A percentile compares a stretch with the other conserved stretches of the same genome.
These are phyloP conservation scores for Heliosperma pusillum DNA, from an alignment of 148 eudicot species.

Conservation along the genomic window DNA sequence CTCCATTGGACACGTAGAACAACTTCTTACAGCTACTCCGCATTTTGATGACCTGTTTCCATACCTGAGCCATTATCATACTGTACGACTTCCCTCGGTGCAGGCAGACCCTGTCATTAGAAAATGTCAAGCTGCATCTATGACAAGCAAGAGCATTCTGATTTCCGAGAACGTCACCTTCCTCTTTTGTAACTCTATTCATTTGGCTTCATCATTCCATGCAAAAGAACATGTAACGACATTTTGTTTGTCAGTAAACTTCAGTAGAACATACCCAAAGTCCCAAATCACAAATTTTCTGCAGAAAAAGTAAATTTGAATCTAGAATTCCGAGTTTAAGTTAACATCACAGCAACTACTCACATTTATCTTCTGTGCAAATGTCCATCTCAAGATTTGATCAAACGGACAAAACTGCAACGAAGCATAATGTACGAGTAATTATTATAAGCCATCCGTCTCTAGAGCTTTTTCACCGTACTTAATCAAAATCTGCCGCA, in stretches of 20 bases:
- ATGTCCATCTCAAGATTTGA: background rate
- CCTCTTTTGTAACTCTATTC: background rate
- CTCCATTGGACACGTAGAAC: too few relatives aligned
- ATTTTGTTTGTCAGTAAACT: background rate
- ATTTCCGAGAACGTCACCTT: background rate
- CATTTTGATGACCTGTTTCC: too few relatives aligned
- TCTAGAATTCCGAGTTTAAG: background rate
- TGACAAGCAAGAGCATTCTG: background rate
- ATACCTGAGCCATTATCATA: too few relatives aligned
- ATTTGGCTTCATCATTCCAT: too few relatives aligned
- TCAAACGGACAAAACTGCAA: background rate
- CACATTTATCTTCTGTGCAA: background rate
- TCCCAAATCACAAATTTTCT: background rate
- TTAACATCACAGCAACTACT: background rate
- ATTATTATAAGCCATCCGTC: background rate
- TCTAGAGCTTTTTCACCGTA: background rate
- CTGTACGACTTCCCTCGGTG: too few relatives aligned
- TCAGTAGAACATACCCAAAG: background rate
- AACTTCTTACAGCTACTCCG: too few relatives aligned
- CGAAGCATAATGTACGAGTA: background rate
- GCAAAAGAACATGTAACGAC: background rate
- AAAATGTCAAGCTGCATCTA: too few relatives aligned
- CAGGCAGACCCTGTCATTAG: too few relatives aligned
- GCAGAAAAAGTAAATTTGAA: background rate
- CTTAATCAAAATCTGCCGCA: background rate